Evolutionary conservation across 768 basidiomycete species (phyloP).

Genomic region (Termitomyces eurrhizus): DNA sequence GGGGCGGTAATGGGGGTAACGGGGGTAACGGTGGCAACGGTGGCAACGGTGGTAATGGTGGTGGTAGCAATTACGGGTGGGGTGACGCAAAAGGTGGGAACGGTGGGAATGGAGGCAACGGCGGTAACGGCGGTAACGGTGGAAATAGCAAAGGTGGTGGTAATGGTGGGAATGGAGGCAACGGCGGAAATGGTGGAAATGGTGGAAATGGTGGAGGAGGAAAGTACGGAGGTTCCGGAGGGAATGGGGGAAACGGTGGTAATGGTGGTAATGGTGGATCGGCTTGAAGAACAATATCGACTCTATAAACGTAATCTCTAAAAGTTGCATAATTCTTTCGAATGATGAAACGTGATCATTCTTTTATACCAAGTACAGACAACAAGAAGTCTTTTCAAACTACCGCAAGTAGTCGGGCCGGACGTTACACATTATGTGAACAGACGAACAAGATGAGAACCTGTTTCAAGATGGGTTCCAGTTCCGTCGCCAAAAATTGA

Average conservation of each 20-base stretch:
- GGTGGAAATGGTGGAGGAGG: not conserved
- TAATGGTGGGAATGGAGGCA: not conserved
- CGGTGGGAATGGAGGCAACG: not conserved
- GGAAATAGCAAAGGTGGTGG: not conserved
- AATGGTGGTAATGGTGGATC: not conserved
- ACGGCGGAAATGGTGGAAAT: not conserved
- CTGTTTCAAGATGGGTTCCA: no score
- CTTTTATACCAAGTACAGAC: no score
- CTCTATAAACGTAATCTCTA: no score
- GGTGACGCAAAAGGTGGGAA: not conserved
- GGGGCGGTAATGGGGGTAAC: not conserved
- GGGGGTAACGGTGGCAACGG: not conserved
- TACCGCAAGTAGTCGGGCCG: no score
- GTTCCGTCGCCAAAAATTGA: no score
- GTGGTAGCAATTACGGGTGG: not conserved
- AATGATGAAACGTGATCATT: no score
- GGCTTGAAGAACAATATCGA: not conserved
- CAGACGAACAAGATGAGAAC: no score
- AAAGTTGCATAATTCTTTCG: no score
- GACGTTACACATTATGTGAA: no score
- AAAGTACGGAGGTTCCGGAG: not conserved
- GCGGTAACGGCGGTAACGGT: not conserved
- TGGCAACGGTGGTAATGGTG: not conserved
- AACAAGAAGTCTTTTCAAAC: no score
- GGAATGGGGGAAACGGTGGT: not conserved